A percentile compares a stretch with the other conserved stretches of the same genome.
These are phyloP conservation scores for Glutinoglossum americanum DNA, from an alignment of 495 filamentous ascomycete species.

Conservation along the genomic window DNA sequence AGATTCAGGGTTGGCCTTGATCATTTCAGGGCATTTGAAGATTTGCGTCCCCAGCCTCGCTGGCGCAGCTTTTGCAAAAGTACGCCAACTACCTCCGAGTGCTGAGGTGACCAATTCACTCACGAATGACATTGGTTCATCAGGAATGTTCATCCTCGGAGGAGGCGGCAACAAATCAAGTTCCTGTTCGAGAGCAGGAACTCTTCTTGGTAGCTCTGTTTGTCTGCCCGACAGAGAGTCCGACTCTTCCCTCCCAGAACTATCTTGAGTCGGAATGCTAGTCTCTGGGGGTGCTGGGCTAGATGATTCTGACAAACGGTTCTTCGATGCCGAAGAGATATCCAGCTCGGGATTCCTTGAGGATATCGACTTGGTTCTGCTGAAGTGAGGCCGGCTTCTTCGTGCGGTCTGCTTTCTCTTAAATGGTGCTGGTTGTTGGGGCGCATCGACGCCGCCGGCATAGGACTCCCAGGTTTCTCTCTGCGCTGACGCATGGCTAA, in stretches of 20 bases:
- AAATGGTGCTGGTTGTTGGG: not conserved
- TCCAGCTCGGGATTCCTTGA: not conserved
- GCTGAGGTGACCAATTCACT: not conserved
- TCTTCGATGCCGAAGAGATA: not conserved
- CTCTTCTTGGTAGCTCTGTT: not conserved
- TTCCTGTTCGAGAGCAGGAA: not conserved
- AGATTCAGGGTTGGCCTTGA: not conserved
- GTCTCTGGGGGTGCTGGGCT: not conserved
- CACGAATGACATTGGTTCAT: not conserved
- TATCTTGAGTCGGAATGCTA: not conserved
- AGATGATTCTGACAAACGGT: not conserved
- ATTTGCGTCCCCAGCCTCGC: not conserved
- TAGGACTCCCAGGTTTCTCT: not conserved
- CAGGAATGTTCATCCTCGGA: not conserved
- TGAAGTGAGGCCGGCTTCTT: not conserved
- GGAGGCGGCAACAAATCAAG: not conserved
- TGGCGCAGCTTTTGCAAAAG: conserved; percentile 2
- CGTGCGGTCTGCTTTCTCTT: not conserved
- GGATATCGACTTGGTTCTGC: not conserved
- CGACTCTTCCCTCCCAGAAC: not conserved
- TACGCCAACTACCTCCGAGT: not conserved
- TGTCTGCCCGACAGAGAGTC: not conserved
- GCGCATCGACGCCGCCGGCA: not conserved
- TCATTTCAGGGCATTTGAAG: conserved; percentile 1
- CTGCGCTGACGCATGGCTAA: not conserved